Percentiles rank a stretch among this genome's conserved stretches.
phyloP scores from a whole-genome alignment of 2,329 filamentous ascomycete genomes.

The Allantophomopsis cytisporea region DNA sequence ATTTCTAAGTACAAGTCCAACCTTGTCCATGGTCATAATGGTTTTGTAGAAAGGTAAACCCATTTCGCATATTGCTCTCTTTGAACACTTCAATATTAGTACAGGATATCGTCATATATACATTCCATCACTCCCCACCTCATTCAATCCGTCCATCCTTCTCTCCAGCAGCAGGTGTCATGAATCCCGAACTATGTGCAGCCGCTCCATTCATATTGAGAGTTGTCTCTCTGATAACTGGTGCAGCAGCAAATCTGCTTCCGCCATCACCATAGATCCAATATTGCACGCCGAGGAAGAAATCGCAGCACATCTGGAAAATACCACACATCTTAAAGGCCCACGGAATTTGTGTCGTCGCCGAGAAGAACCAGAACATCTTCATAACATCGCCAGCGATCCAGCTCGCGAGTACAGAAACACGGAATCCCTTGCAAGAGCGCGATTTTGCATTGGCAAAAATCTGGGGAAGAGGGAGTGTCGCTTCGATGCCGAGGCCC shows the following conservation, averaged over 20 bases:
- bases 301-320: slow-evolving; percentile 69
- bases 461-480: slow-evolving; percentile 70
- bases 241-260: background rate
- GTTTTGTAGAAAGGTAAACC: no score
- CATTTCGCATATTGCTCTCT: no score
- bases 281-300: slow-evolving; percentile 63
- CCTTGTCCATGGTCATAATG: no score
- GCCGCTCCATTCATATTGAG: background rate
- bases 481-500: slow-evolving; percentile 68
- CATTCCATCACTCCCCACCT: slow-evolving; percentile 4
- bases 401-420: slow-evolving; percentile 68
- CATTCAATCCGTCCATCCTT: slow-evolving; percentile 15
- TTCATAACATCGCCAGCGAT: slow-evolving; percentile 73
- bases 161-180: slow-evolving; percentile 8
- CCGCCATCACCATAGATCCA: slow-evolving; percentile 48
- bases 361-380: slow-evolving; percentile 74
- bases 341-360: slow-evolving; percentile 55
- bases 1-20: no score
- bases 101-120: background rate
- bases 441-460: slow-evolving; percentile 52
- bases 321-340: slow-evolving; percentile 74
- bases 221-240: slow-evolving; percentile 7
- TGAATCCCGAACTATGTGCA: slow-evolving; percentile 5
- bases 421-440: slow-evolving; percentile 65
- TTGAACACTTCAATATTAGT: background rate